Conservation (phyloP, 192 early-diverging fungal species). For the Coemansia biformis region DNA sequence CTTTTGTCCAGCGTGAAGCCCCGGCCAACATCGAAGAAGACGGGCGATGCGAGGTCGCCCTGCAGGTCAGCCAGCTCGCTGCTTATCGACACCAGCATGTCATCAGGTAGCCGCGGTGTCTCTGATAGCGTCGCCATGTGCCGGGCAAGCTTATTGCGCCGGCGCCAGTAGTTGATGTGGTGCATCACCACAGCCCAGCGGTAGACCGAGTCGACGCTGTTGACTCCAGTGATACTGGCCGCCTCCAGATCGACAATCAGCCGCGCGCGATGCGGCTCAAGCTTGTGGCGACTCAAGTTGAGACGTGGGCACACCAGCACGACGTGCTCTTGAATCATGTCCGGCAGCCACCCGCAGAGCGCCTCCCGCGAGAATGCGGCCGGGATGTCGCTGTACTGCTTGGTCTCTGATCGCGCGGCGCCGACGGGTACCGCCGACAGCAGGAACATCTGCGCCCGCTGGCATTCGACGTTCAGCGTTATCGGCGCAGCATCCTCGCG, state of each 20-base stretch:
- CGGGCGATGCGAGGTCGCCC: constrained; percentile 33
- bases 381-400: background rate
- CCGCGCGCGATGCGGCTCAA: constrained; percentile 30
- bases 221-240: constrained; percentile 15
- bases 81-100: constrained; percentile 30
- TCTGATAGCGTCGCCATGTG: constrained; percentile 31
- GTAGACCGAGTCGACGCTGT: constrained; percentile 38
- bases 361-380: constrained; percentile 16
- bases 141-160: constrained; percentile 37
- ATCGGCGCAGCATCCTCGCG: constrained; percentile 20
- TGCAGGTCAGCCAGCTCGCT: constrained; percentile 36
- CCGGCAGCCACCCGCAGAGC: constrained; percentile 31
- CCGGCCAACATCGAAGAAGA: constrained; percentile 32
- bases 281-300: constrained; percentile 16
- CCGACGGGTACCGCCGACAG: constrained; percentile 24
- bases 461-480: constrained; percentile 38
- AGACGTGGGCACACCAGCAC: constrained; percentile 20
- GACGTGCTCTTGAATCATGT: constrained; percentile 32
- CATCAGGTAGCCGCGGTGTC: constrained; percentile 22
- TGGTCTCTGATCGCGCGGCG: constrained; percentile 19
- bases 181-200: constrained; percentile 50
- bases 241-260: constrained; percentile 34
- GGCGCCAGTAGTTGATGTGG: constrained; percentile 43
- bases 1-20: background rate
- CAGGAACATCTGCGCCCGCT: constrained; percentile 37